Percentiles rank a stretch among this genome's conserved stretches.
Conservation (phyloP, 2,329 filamentous ascomycete species). For the Aspergillus ruber region DNA sequence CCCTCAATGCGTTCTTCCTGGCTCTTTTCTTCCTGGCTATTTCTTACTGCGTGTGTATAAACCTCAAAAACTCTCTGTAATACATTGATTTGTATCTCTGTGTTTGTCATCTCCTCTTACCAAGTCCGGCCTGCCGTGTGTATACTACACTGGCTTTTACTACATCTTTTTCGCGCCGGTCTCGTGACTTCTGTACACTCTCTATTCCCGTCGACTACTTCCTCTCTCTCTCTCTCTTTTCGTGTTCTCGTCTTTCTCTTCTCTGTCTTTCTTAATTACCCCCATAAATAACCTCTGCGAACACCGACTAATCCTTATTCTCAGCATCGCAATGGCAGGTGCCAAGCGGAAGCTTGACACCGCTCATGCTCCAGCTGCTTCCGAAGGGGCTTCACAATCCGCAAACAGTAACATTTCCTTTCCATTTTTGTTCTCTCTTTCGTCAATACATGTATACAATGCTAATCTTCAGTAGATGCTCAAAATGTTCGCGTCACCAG, state of each 20-base stretch:
- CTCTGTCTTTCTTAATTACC: not conserved
- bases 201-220: conserved; percentile 4
- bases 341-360: conserved; percentile 28
- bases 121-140: too few relatives aligned
- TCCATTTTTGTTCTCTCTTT: not conserved
- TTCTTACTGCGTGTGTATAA: too few relatives aligned
- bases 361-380: conserved; percentile 14
- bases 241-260: not conserved
- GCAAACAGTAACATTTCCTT: conserved; percentile 16
- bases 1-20: conserved; percentile 6
- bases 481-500: conserved; percentile 4
- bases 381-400: conserved; percentile 13
- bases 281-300: not conserved
- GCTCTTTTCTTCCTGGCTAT: too few relatives aligned
- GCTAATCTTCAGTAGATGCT: not conserved
- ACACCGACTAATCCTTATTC: conserved; percentile 1
- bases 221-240: conserved; percentile 2
- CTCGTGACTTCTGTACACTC: conserved; percentile 1
- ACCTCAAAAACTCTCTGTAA: too few relatives aligned
- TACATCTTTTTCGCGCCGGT: not conserved
- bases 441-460: not conserved
- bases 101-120: too few relatives aligned
- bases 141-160: not conserved
- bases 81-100: too few relatives aligned
- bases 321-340: conserved; percentile 28